Evolutionary conservation across 768 basidiomycete species (phyloP).

Genomic region (Pleurotus citrinopileatus): DNA sequence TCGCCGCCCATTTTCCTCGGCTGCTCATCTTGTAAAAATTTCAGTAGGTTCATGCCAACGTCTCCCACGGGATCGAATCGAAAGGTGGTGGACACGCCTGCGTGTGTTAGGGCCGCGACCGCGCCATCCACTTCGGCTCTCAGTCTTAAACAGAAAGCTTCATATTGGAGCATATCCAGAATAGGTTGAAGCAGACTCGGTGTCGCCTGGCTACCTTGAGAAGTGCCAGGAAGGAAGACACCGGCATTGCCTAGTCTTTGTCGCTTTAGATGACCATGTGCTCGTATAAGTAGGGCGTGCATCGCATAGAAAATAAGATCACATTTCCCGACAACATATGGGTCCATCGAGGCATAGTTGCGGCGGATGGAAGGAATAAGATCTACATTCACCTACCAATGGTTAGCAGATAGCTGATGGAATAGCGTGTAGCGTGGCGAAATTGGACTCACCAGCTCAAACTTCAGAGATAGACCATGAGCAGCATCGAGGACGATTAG

Average conservation of each 20-base stretch:
- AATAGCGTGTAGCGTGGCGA: conserved; percentile 7
- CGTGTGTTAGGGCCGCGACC: conserved; percentile 42
- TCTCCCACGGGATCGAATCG: conserved; percentile 67
- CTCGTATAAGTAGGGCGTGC: conserved; percentile 60
- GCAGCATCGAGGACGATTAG: conserved; percentile 77
- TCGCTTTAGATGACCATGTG: conserved; percentile 49
- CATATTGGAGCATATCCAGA: conserved; percentile 79
- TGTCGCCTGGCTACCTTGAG: conserved; percentile 17
- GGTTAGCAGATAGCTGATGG: neutral
- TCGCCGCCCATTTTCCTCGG: conserved; percentile 62
- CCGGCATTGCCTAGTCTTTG: conserved; percentile 32
- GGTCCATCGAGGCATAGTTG: neutral
- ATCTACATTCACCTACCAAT: neutral
- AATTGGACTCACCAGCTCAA: conserved; percentile 62
- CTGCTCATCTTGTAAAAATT: conserved; percentile 39
- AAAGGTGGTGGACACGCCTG: conserved; percentile 55
- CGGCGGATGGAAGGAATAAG: neutral
- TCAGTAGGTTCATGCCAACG: conserved; percentile 56
- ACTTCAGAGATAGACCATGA: conserved; percentile 61
- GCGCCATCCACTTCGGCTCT: conserved; percentile 54
- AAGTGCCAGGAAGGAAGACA: conserved; percentile 16
- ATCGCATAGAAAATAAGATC: conserved; percentile 68
- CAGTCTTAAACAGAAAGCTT: conserved; percentile 66
- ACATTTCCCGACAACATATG: conserved; percentile 36
- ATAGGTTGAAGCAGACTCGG: conserved; percentile 67